These are phyloP conservation scores for Umbelopsis vinacea DNA, from an alignment of 192 early-diverging fungal species.

Conservation along the genomic window DNA sequence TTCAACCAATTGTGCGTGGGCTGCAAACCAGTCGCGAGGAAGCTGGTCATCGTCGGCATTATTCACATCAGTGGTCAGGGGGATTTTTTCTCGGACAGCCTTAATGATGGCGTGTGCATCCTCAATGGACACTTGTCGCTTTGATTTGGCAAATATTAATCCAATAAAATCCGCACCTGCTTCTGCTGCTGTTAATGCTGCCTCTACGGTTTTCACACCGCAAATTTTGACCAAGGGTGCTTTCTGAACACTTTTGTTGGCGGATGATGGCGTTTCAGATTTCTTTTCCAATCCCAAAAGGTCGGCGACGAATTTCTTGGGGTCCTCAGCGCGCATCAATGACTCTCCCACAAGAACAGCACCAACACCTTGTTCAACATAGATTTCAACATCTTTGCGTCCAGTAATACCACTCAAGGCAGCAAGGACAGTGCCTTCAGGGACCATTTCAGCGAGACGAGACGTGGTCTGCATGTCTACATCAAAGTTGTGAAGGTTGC, in stretches of 20 bases:
- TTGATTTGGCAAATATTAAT: slow-evolving; percentile 90
- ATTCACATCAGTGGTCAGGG: neutral
- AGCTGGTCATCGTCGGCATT: slow-evolving; percentile 20
- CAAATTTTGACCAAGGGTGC: slow-evolving; percentile 87
- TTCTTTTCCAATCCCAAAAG: slow-evolving; percentile 53
- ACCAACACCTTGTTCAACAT: slow-evolving; percentile 74
- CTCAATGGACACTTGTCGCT: slow-evolving; percentile 72
- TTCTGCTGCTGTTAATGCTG: slow-evolving; percentile 74
- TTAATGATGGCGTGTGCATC: slow-evolving; percentile 74
- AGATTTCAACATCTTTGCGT: slow-evolving; percentile 82
- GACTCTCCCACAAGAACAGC: slow-evolving; percentile 95
- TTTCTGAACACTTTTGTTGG: neutral
- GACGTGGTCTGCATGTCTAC: slow-evolving; percentile 91
- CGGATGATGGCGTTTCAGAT: neutral
- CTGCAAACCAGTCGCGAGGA: slow-evolving; percentile 53
- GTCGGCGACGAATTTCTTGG: slow-evolving; percentile 73
- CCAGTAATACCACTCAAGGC: slow-evolving; percentile 91
- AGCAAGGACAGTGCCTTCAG: slow-evolving; percentile 71
- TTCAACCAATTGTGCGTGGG: slow-evolving; percentile 49
- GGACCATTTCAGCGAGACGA: slow-evolving; percentile 77
- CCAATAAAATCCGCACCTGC: slow-evolving; percentile 92
- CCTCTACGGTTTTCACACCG: slow-evolving; percentile 82
- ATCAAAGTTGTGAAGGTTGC: slow-evolving; percentile 95
- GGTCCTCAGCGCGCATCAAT: slow-evolving; percentile 85
- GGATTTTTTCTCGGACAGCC: slow-evolving; percentile 48